Evolutionary conservation across 768 basidiomycete genomes (phyloP).

Genomic region (Lactarius hatsudake): DNA sequence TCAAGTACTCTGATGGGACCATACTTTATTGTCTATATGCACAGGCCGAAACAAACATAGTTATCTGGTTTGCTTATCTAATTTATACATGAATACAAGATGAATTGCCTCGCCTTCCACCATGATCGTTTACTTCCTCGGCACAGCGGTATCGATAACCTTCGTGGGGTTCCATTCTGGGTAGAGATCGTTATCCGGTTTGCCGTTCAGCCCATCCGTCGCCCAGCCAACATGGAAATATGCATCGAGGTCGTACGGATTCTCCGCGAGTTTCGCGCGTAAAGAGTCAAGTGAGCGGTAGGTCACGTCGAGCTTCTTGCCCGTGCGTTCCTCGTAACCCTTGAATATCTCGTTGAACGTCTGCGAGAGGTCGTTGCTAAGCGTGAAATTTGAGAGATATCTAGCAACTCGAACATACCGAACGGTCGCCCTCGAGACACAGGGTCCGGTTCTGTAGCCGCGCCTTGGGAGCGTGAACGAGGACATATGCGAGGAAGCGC

Average conservation of each 20-base stretch:
- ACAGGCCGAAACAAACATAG: neutral
- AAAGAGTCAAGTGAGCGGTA: constrained; percentile 20
- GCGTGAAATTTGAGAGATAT: neutral
- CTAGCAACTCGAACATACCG: constrained; percentile 11
- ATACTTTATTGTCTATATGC: neutral
- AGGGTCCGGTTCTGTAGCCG: constrained; percentile 20
- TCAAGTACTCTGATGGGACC: neutral
- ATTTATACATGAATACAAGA: neutral
- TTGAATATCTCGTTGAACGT: constrained; percentile 28
- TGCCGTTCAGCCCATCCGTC: constrained; percentile 15
- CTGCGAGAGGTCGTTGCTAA: constrained; percentile 6
- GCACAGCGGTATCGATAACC: constrained; percentile 18
- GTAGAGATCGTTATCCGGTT: constrained; percentile 22
- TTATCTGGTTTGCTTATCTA: neutral
- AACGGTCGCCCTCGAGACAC: constrained; percentile 26
- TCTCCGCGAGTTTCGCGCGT: constrained; percentile 15
- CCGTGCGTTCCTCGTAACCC: constrained; percentile 23
- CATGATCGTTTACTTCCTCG: neutral
- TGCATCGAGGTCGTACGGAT: constrained; percentile 24
- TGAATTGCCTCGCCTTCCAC: neutral
- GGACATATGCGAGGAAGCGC: constrained; percentile 27
- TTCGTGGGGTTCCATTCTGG: constrained; percentile 29
- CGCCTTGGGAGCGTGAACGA: constrained; percentile 24
- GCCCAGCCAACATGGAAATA: constrained; percentile 18
- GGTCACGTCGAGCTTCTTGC: constrained; percentile 21